Conservation (phyloP, 164 flowering plant species). For the Dillenia suffruticosa region DNA sequence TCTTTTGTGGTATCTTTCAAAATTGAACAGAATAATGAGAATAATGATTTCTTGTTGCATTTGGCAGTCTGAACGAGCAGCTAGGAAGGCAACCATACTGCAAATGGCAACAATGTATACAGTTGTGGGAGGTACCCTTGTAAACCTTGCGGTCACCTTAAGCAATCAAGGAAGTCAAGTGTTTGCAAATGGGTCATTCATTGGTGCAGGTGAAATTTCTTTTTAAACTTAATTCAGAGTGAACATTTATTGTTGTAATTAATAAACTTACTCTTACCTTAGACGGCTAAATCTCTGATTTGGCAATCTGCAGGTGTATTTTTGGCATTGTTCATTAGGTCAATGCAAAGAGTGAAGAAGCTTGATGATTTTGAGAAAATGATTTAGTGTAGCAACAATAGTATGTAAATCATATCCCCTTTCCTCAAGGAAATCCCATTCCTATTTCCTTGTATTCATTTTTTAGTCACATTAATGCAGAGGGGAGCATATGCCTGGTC, state of each 20-base stretch:
- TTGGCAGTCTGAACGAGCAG: constrained; percentile 86
- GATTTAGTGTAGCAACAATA: constrained; percentile 24
- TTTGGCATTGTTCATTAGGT: constrained; percentile 49
- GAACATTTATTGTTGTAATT: neutral
- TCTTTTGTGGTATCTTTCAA: neutral
- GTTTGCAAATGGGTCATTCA: constrained; percentile 71
- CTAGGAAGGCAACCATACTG: constrained; percentile 69
- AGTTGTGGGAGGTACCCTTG: constrained; percentile 71
- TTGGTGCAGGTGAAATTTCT: constrained; percentile 61
- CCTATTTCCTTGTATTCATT: no score
- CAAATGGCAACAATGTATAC: constrained; percentile 95
- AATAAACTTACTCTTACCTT: no score
- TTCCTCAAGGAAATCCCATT: no score
- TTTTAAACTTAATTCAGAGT: neutral
- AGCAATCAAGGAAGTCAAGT: constrained; percentile 58
- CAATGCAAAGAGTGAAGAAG: constrained; percentile 79
- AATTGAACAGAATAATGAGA: constrained; percentile 14
- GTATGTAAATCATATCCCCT: no score
- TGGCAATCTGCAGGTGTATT: constrained; percentile 58
- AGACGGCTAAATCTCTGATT: no score
- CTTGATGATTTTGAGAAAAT: constrained; percentile 84
- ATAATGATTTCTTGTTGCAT: neutral
- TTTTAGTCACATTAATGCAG: no score
- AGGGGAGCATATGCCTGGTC: no score
- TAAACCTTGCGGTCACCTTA: constrained; percentile 69